A percentile compares a stretch with the other conserved stretches of the same genome.
These are phyloP conservation scores for Vaccinium myrtillus DNA, from an alignment of 148 eudicot species.

Conservation along the genomic window DNA sequence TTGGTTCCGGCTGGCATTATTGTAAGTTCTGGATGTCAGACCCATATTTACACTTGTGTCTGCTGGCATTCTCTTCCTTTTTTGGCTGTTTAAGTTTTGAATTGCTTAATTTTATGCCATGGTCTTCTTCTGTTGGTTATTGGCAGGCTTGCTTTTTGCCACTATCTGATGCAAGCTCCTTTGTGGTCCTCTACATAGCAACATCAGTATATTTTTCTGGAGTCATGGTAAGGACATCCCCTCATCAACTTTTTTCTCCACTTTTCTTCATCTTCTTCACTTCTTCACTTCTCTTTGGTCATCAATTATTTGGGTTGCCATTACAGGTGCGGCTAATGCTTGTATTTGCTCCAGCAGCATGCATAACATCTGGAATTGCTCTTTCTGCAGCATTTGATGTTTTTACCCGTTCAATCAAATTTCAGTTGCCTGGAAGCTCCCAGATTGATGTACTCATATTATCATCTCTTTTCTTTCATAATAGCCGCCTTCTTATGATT, in stretches of 20 bases:
- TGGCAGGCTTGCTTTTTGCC: slow-evolving; percentile 90
- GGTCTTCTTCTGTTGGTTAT: slow-evolving; percentile 21
- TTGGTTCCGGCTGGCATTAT: slow-evolving; percentile 97
- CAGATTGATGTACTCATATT: slow-evolving; percentile 46
- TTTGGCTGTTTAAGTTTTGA: slow-evolving; percentile 12
- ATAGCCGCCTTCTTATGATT: not conserved
- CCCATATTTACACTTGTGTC: not conserved
- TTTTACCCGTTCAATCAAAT: slow-evolving; percentile 82
- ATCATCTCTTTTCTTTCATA: slow-evolving; percentile 3
- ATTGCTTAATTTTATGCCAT: not conserved
- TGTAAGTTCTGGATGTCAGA: slow-evolving; percentile 52
- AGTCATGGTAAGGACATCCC: slow-evolving; percentile 69
- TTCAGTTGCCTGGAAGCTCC: slow-evolving; percentile 46
- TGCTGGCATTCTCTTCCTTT: not conserved
- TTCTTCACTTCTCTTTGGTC: not conserved
- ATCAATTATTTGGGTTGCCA: slow-evolving; percentile 10
- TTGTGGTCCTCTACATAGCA: slow-evolving; percentile 83
- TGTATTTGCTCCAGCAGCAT: slow-evolving; percentile 98
- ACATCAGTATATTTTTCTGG: slow-evolving; percentile 96
- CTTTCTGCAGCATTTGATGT: slow-evolving; percentile 89
- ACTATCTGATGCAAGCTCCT: slow-evolving; percentile 94
- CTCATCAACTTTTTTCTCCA: not conserved
- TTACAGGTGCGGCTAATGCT: slow-evolving; percentile 95
- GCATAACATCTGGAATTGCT: slow-evolving; percentile 96
- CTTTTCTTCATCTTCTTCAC: not conserved